Base-by-base conservation (phyloP, 371 early-diverging fungal genomes). In the Syncephalastrum racemosum region DNA sequence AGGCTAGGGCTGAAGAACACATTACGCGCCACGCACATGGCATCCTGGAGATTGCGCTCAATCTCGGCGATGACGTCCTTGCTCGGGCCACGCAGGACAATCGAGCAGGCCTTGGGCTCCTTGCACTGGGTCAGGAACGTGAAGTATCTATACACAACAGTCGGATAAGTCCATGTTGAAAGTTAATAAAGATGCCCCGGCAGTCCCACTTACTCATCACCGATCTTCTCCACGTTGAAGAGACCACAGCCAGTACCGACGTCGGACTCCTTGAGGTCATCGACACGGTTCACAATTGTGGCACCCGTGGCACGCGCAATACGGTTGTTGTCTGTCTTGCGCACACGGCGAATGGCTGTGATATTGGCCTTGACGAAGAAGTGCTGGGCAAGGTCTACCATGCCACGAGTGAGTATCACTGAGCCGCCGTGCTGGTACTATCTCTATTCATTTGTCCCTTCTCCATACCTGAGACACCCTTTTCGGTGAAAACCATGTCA, bases 41-140 rank as follows among this genome's bases (percentile, higher is more conserved):
- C 99, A 79, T 99, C 99, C 73, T 96, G 94, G 67, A 99, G 82
- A 78, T 99, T 99, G 63, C 99, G 93, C 71, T 99, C 99, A 60
- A 99, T 81, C 79, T 99, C 99, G 68, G 97, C 92, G 25, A 99
- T 77, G 60, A 99, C 91, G 79, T 99, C 99, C 80, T 96, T 99
- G 64, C 95, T 91, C 46, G 99, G 98, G 45, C 99, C 99, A 63
- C 99, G 92, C 62, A 99, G 83, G 23, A 99, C 68, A 67, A 99
- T 93, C 45, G 99, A 94, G 83, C 99, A 99, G 4, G 99, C 99
- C 81, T 98, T 98, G 67, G 99, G 99, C 67, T 94, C 85, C 66
- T 90, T 77, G 83, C 99, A 99, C 73, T 94, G 79, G 23, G 89
- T 92, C 67, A 99, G 85, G 80, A 92, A 97, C 41, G 96, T 91